Conservation (phyloP, 257 asterid species). For the Nicotiana benthamiana region DNA sequence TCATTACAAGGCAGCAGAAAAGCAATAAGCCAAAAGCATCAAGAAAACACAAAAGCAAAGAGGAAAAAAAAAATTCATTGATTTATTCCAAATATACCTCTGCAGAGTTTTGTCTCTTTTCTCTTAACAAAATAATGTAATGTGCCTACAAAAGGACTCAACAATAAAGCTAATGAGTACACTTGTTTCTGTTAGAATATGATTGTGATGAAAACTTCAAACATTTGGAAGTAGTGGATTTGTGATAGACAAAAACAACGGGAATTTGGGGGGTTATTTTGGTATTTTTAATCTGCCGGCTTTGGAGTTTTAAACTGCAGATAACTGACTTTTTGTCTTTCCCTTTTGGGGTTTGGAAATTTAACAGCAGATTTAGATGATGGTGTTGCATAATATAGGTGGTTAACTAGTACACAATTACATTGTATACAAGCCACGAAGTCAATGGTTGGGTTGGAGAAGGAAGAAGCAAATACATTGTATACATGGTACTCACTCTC, state of each 20-base stretch:
- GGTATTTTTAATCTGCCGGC: not conserved
- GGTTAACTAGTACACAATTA: too few species aligned
- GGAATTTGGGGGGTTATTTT: slow-evolving; percentile 15
- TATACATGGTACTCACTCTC: not conserved
- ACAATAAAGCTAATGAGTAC: too few species aligned
- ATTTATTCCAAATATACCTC: not conserved
- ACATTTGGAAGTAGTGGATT: not conserved
- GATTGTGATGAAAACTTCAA: not conserved
- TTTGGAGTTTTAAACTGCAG: not conserved
- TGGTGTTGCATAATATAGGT: too few species aligned
- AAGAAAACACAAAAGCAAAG: not conserved
- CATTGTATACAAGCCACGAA: too few species aligned
- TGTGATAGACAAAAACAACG: slow-evolving; percentile 4
- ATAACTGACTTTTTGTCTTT: not conserved
- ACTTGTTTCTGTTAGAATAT: too few species aligned
- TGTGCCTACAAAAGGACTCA: too few species aligned
- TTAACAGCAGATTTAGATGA: too few species aligned
- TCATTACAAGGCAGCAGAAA: not conserved
- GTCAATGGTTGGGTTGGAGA: too few species aligned
- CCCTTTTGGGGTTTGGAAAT: not conserved
- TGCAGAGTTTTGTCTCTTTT: not conserved
- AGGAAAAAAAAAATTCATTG: not conserved
- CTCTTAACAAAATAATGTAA: not conserved
- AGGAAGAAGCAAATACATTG: too few species aligned
- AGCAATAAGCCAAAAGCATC: not conserved